Conservation (phyloP, 768 basidiomycete genomes). For the Rhodotorula toruloides region DNA sequence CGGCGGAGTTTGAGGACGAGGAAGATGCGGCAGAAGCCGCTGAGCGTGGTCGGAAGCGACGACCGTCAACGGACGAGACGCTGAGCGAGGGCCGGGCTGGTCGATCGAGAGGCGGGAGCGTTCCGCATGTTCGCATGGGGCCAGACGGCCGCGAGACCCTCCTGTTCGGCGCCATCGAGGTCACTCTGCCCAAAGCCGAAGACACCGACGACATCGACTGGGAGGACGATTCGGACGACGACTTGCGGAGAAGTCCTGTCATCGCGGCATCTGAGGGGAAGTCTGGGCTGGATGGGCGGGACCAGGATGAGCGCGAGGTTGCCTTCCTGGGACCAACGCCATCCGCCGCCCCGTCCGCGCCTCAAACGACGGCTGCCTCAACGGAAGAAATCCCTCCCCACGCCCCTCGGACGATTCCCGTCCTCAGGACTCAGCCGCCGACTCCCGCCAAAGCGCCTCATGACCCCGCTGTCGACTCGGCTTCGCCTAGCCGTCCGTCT, state of each 20-base stretch:
- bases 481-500: no score
- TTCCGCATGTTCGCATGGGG: constrained; percentile 31
- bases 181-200: constrained; percentile 29
- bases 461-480: not conserved
- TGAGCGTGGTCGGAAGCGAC: not conserved
- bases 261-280: not conserved
- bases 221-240: constrained; percentile 5
- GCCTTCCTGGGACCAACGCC: constrained; percentile 6
- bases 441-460: constrained; percentile 12
- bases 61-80: not conserved
- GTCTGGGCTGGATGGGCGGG: not conserved
- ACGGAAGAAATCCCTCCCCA: not conserved
- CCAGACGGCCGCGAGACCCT: constrained; percentile 32
- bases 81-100: not conserved
- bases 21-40: not conserved
- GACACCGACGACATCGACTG: constrained; percentile 24
- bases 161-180: constrained; percentile 36
- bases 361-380: no score
- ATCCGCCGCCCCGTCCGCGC: no score
- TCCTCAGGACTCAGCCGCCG: constrained; percentile 20
- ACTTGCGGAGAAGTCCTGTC: not conserved
- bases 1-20: not conserved
- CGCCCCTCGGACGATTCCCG: not conserved
- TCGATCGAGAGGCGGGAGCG: constrained; percentile 27
- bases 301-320: not conserved